Base-by-base conservation (phyloP, 768 basidiomycete species). In the Hygrophorus pudorinus region DNA sequence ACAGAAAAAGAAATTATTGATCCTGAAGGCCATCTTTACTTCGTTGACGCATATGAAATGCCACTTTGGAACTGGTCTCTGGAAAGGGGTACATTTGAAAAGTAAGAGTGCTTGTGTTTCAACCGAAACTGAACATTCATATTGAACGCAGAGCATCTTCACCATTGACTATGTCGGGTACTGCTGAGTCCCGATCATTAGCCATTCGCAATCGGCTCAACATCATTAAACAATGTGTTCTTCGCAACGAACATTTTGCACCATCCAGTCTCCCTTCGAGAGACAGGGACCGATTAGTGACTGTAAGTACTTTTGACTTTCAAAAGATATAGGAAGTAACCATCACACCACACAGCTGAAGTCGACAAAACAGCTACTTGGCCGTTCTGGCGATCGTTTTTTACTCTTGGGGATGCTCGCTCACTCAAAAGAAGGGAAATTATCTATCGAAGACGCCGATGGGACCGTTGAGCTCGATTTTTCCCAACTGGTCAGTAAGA, bases 191-290 rank as follows among this genome's bases (percentile, higher is more conserved):
- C 6, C 76, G 90, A 49, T 78, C 91, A 29, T 64, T 71, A 21
- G 84, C 88, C 36, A 68, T 88, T 20, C 76, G 94, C 28, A 87
- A 98, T 59, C 69, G 94, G 40, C 71, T 94, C 50, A 78, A 88
- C 58, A 79, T 98, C 41, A 90, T 98, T 54, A 86, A 82, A 59
- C 94, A 98, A 65, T 85, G 88, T 55, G 79, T 98, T 21, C 67
- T 97, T 31, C 73, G 96, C 32, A 98, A 97, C 56, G 96, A 99
- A 58, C 92, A 98, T 60, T 99, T 99, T 63, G 90, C 90, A 2
- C 93, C 96, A 2, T 94, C 94, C 5, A 92, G 91, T 0, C 63
- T 98, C 31, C 87, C 91, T 33, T 92, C 90, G 12, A 77, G 81
- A 42, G 89, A 98, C 62, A 69, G 91, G 47, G 81, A 84, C 49